phyloP scores from a whole-genome alignment of 371 early-diverging fungal species.

The Mucor indicus region DNA sequence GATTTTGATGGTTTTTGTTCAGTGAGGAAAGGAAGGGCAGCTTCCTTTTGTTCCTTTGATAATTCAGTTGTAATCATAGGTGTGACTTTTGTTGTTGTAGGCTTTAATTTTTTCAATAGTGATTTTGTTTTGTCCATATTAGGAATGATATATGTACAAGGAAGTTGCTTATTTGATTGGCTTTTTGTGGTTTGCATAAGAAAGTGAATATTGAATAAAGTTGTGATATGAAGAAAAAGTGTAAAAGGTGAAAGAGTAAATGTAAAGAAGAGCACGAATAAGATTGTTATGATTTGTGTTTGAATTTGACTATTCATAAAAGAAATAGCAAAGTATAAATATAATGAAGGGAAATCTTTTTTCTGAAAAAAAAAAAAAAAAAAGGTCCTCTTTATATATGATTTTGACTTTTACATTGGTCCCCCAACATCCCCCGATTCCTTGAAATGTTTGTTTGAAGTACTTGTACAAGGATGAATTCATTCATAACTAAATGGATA shows the following conservation, averaged over 20 bases:
- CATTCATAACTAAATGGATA: no score
- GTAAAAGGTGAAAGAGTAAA: constrained; percentile 6
- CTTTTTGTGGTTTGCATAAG: neutral
- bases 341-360: neutral
- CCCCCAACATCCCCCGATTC: no score
- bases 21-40: constrained; percentile 12
- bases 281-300: constrained; percentile 3
- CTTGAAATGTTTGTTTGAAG: no score
- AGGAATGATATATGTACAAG: constrained; percentile 4
- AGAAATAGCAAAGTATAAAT: neutral
- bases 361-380: neutral
- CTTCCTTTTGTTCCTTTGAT: constrained; percentile 12
- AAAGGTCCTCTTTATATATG: constrained; percentile 8
- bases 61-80: neutral
- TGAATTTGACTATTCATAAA: constrained; percentile 11
- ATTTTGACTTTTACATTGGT: constrained; percentile 1
- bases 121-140: neutral
- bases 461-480: no score
- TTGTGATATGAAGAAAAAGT: constrained; percentile 1
- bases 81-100: neutral
- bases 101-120: constrained; percentile 4
- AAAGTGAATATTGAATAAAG: constrained; percentile 2
- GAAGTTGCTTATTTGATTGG: neutral
- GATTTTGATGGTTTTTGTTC: constrained; percentile 5
- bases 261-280: constrained; percentile 10